phyloP scores from a whole-genome alignment of 306 rosid species.

The Castanea mollissima region DNA sequence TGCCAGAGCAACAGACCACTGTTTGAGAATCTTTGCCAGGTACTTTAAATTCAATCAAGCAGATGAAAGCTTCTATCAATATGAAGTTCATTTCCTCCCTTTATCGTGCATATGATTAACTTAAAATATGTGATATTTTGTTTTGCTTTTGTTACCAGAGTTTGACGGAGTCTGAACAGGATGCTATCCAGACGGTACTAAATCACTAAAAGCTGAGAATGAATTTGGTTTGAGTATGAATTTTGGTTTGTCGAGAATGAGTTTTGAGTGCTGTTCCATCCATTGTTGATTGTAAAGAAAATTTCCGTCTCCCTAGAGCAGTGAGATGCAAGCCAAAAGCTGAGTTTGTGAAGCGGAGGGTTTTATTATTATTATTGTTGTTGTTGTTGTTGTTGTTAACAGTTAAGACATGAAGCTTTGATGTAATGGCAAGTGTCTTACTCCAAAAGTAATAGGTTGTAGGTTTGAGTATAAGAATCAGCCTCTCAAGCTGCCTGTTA shows the following conservation, averaged over 20 bases:
- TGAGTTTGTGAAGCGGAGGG: background rate
- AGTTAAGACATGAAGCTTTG: too few species aligned
- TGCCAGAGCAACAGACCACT: constrained; percentile 55
- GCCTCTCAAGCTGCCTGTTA: too few species aligned
- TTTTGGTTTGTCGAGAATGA: background rate
- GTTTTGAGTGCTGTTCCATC: background rate
- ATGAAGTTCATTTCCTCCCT: background rate
- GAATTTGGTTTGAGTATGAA: background rate
- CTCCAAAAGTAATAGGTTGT: too few species aligned
- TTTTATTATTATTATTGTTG: background rate
- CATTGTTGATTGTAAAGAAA: background rate
- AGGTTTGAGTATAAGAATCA: too few species aligned
- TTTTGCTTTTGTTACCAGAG: constrained; percentile 41
- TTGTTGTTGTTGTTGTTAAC: too few species aligned
- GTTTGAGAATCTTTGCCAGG: constrained; percentile 72
- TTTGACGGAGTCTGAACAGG: constrained; percentile 62
- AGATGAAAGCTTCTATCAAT: background rate
- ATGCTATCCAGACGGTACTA: constrained; percentile 56
- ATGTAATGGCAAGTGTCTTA: too few species aligned
- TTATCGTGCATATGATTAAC: background rate
- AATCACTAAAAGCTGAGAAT: constrained; percentile 27
- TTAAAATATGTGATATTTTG: background rate
- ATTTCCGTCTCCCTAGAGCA: background rate
- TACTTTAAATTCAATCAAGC: constrained; percentile 14
- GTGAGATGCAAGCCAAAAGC: background rate